These are phyloP conservation scores for Albizia julibrissin DNA, from an alignment of 306 rosid species.

Conservation along the genomic window DNA sequence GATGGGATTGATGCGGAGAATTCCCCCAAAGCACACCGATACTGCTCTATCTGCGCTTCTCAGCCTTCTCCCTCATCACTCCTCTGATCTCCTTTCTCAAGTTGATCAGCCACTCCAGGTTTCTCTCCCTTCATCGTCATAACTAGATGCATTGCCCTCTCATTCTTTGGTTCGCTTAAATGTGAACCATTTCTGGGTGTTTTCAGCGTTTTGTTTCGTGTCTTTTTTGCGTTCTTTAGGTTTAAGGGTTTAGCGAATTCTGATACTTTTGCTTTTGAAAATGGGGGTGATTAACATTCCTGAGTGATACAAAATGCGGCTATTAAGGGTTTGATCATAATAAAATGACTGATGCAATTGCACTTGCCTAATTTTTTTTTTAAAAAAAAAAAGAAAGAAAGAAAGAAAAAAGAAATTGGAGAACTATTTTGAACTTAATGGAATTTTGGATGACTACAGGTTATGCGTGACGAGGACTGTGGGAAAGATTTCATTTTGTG, in stretches of 20 bases:
- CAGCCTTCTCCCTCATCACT: slow-evolving; percentile 81
- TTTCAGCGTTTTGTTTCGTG: background rate
- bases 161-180: background rate
- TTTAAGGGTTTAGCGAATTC: background rate
- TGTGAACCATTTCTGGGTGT: background rate
- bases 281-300: background rate
- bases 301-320: background rate
- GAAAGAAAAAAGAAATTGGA: background rate
- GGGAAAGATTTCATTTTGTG: slow-evolving; percentile 93
- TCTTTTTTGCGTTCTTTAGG: background rate
- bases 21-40: slow-evolving; percentile 90
- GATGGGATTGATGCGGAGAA: slow-evolving; percentile 92
- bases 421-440: background rate
- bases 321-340: background rate
- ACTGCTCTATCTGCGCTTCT: slow-evolving; percentile 94
- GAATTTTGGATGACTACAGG: slow-evolving; percentile 52
- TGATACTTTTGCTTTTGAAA: slow-evolving; percentile 5
- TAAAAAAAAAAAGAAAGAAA: too few species aligned
- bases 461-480: slow-evolving; percentile 58
- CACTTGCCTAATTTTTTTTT: background rate
- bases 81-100: slow-evolving; percentile 96
- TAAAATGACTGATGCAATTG: background rate
- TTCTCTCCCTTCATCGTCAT: background rate
- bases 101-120: slow-evolving; percentile 99
- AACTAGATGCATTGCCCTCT: background rate